Evolutionary conservation across 768 basidiomycete species (phyloP).

Genomic region (Candolleomyces aberdarensis): DNA sequence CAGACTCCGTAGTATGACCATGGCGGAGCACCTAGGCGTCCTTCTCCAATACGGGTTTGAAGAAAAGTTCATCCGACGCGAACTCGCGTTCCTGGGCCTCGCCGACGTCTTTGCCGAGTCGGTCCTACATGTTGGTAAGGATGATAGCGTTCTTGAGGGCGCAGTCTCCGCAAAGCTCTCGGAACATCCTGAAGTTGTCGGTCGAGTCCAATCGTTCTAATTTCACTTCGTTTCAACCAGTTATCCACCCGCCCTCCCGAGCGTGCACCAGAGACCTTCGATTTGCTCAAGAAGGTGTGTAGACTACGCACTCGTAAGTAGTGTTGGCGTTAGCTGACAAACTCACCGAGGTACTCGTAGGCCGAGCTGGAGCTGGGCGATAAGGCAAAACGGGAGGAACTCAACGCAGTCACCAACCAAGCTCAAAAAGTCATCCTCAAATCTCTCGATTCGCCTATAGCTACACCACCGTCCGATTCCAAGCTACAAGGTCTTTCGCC

Average conservation of each 20-base stretch:
- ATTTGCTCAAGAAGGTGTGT: conserved; percentile 84
- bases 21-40: conserved; percentile 40
- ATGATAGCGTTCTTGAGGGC: conserved; percentile 45
- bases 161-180: conserved; percentile 43
- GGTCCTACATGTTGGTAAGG: conserved; percentile 47
- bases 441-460: conserved; percentile 54
- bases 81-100: conserved; percentile 42
- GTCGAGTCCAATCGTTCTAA: conserved; percentile 16
- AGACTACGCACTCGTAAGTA: background rate
- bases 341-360: conserved; percentile 32
- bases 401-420: conserved; percentile 75
- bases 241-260: conserved; percentile 99
- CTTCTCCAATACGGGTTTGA: conserved; percentile 43
- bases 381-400: conserved; percentile 72
- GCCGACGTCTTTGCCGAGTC: conserved; percentile 29
- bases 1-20: conserved; percentile 33
- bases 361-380: conserved; percentile 84
- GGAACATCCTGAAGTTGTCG: conserved; percentile 46
- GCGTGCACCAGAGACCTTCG: too few species aligned
- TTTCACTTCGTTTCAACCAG: conserved; percentile 34
- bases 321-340: background rate
- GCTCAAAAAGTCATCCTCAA: conserved; percentile 71
- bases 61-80: conserved; percentile 31
- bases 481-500: conserved; percentile 55
- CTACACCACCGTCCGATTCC: conserved; percentile 57